Evolutionary conservation across 495 filamentous ascomycete species (phyloP), one percentile per base, ranked within the genome.

Genomic region (Talaromyces stipitatus): DNA sequence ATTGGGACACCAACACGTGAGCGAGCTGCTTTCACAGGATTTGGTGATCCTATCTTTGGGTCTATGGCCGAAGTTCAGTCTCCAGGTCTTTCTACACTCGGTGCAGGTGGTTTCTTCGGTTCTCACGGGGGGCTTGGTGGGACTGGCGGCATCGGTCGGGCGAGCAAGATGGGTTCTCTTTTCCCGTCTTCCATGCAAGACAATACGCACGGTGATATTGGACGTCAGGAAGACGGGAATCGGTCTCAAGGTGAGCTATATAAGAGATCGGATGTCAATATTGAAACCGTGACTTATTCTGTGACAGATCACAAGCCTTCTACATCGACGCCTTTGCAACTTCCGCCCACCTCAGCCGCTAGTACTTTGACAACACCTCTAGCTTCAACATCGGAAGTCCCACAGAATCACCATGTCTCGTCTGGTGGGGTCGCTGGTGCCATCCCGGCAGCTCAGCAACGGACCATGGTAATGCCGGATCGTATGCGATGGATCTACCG

Each of bases 391-490:
- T 64, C 66, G 3, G 75, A 78, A 51, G 61, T 52, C 9, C 50
- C 62, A 7, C 63, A 62, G 18, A 57, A 57, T 12, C 62, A 61
- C 24, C 70, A 72, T 33, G 70, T 64, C 3, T 59, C 61, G 36
- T 54, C 64, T 16, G 45, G 23, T 28, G 62, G 66, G 30, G 73
- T 66, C 45, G 60, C 69, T 23, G 73, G 65, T 33, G 68, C 75
- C 5, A 78, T 88, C 2, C 83, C 87, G 24, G 68, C 86, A 12
- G 74, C 85, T 43, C 89, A 95, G 61, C 88, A 91, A 57, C 83
- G 86, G 9, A 87, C 85, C 20, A 96, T 97, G 89, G 92, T 98
- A n/a, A 97, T 98, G 94, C 94, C 94, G 16, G 94, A 98, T 69
- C 81, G 95, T 18, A 98, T 98, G 88, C 82, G 92, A 61, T 98